Conservation (phyloP, 2,329 filamentous ascomycete genomes). For the Pestalotiopsis sp. region DNA sequence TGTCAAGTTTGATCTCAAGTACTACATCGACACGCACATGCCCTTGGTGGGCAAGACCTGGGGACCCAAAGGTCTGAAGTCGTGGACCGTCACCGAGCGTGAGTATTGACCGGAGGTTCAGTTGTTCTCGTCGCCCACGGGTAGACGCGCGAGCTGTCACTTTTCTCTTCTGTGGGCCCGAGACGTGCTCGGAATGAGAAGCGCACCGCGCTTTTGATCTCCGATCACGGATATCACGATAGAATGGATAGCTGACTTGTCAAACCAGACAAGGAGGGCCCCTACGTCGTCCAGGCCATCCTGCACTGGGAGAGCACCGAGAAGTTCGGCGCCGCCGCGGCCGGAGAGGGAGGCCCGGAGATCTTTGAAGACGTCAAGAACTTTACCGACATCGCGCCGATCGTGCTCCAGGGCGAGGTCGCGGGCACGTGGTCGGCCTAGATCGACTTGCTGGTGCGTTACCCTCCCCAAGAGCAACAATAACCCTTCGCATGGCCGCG, state of each 20-base stretch:
- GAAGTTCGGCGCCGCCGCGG: constrained; percentile 22
- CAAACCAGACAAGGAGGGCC: constrained; percentile 20
- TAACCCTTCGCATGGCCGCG: not conserved
- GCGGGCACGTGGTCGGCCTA: constrained; percentile 4
- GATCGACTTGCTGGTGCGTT: too few species aligned
- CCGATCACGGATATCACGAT: too few species aligned
- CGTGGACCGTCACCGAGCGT: constrained; percentile 33
- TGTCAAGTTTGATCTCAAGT: constrained; percentile 34
- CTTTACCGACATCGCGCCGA: constrained; percentile 8
- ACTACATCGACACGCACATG: constrained; percentile 51
- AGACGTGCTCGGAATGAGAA: not conserved
- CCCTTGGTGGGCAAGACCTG: constrained; percentile 42
- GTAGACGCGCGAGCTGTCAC: not conserved
- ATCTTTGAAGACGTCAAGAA: constrained; percentile 4
- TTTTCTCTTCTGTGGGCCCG: not conserved
- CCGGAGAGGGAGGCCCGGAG: constrained; percentile 14
- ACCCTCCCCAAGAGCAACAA: not conserved
- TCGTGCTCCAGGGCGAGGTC: constrained; percentile 1
- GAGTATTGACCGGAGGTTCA: not conserved
- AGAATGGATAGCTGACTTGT: not conserved
- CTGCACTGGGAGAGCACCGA: constrained; percentile 32
- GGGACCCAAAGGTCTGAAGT: constrained; percentile 40
- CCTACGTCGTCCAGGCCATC: constrained; percentile 29
- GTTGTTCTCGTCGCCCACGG: not conserved
- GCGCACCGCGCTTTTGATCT: too few species aligned